phyloP scores from a whole-genome alignment of 495 filamentous ascomycete species.

The Penicillium paradoxum region DNA sequence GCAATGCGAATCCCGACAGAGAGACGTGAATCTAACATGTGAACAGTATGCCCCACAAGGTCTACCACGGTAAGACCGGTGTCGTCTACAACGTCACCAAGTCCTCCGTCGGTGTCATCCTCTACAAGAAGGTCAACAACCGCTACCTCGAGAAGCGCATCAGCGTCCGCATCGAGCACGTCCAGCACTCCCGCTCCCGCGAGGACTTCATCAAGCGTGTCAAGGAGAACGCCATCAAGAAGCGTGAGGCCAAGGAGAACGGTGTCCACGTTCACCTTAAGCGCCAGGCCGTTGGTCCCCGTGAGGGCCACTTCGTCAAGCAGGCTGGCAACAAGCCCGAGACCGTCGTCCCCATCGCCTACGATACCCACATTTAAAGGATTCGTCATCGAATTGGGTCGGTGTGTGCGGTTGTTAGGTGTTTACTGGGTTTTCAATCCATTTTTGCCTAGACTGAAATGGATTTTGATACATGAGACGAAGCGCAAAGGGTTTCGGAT shows the following conservation, averaged over 20 bases:
- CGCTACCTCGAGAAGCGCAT: slow-evolving; percentile 99
- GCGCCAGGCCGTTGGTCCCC: slow-evolving; percentile 76
- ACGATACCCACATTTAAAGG: slow-evolving; percentile 96
- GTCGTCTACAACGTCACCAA: slow-evolving; percentile 98
- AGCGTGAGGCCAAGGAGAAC: slow-evolving; percentile 85
- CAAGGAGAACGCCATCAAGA: slow-evolving; percentile 89
- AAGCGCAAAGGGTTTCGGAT: slow-evolving; percentile 40
- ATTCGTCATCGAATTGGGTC: slow-evolving; percentile 30
- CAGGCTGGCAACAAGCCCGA: slow-evolving; percentile 76
- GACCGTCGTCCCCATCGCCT: slow-evolving; percentile 85
- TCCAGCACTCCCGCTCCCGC: slow-evolving; percentile 85
- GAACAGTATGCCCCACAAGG: slow-evolving; percentile 92
- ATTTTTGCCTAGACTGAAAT: slow-evolving; percentile 31
- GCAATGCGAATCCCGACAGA: slow-evolving; percentile 3
- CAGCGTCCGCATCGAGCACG: slow-evolving; percentile 97
- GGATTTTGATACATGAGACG: slow-evolving; percentile 39
- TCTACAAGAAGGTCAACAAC: slow-evolving; percentile 97
- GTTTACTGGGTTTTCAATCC: slow-evolving; percentile 38
- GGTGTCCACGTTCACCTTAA: slow-evolving; percentile 84
- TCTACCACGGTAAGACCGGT: slow-evolving; percentile 98
- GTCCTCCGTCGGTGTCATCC: slow-evolving; percentile 90
- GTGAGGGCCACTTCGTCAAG: slow-evolving; percentile 71
- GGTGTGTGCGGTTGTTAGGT: slow-evolving; percentile 43
- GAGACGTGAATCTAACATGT: slow-evolving; percentile 27
- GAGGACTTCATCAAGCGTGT: slow-evolving; percentile 95